A percentile compares a stretch with the other conserved stretches of the same genome.
Evolutionary conservation across 2,329 filamentous ascomycete genomes (phyloP).

Genomic region (Fusarium musae): DNA sequence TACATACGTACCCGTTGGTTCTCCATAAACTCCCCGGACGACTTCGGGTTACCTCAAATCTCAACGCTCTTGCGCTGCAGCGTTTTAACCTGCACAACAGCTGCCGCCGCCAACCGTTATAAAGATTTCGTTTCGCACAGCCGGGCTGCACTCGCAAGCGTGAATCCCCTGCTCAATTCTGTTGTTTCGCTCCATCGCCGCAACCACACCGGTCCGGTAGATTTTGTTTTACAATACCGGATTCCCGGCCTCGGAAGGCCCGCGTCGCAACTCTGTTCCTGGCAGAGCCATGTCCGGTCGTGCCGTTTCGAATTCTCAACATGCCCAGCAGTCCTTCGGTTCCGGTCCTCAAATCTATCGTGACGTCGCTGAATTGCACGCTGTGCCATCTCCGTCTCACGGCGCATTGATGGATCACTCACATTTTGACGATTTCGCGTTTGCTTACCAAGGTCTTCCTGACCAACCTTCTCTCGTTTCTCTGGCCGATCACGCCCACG

Average conservation of each 20-base stretch:
- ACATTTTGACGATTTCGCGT: slow-evolving; percentile 65
- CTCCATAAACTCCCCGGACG: slow-evolving; percentile 38
- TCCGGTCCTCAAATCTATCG: slow-evolving; percentile 42
- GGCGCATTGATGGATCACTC: slow-evolving; percentile 56
- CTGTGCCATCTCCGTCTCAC: slow-evolving; percentile 35
- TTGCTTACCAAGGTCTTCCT: slow-evolving; percentile 58
- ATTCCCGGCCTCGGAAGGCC: slow-evolving; percentile 34
- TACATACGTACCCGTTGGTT: slow-evolving; percentile 39
- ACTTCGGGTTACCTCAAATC: slow-evolving; percentile 31
- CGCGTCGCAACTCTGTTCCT: slow-evolving; percentile 21
- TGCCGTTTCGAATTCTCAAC: slow-evolving; percentile 45
- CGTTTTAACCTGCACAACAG: slow-evolving; percentile 24
- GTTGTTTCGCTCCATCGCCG: background rate
- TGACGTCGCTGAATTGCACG: slow-evolving; percentile 37
- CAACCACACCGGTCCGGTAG: slow-evolving; percentile 9
- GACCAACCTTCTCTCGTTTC: slow-evolving; percentile 55
- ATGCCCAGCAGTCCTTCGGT: slow-evolving; percentile 47
- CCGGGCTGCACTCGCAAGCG: slow-evolving; percentile 6
- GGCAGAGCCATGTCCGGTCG: slow-evolving; percentile 47
- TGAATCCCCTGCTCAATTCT: background rate
- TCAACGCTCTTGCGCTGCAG: slow-evolving; percentile 33
- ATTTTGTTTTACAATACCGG: slow-evolving; percentile 21
- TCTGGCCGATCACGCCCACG: slow-evolving; percentile 50
- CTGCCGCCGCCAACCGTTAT: slow-evolving; percentile 22
- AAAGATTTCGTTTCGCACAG: slow-evolving; percentile 20